A percentile compares a stretch with the other conserved stretches of the same genome.
phyloP scores from a whole-genome alignment of 257 asterid genomes.

The Nicotiana noctiflora region DNA sequence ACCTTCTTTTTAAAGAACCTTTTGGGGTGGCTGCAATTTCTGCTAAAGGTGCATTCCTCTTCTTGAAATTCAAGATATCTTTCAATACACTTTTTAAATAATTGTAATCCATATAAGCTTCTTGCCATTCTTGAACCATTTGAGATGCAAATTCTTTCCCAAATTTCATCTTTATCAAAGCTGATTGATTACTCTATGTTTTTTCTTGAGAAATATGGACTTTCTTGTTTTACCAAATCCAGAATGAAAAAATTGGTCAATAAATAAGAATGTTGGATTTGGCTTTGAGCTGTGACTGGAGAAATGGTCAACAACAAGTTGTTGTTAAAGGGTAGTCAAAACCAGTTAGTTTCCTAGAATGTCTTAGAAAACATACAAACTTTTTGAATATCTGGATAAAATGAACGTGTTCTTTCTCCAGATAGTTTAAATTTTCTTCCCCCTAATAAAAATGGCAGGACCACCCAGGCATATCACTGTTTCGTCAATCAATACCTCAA shows the following conservation, averaged over 20 bases:
- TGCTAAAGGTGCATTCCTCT: conserved; percentile 12
- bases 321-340: neutral
- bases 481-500: neutral
- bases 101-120: conserved; percentile 68
- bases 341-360: neutral
- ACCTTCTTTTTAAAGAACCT: conserved; percentile 38
- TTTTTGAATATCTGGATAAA: neutral
- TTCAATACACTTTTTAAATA: conserved; percentile 44
- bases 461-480: neutral
- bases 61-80: conserved; percentile 28
- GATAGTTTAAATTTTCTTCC: neutral
- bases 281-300: neutral
- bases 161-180: conserved; percentile 53
- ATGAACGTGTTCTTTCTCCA: neutral
- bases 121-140: conserved; percentile 84
- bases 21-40: conserved; percentile 17
- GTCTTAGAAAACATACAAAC: neutral
- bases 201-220: neutral
- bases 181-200: neutral
- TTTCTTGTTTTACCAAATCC: neutral
- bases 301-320: neutral
- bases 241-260: neutral
- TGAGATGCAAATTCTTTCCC: conserved; percentile 83
- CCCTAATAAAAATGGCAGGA: neutral
- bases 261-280: neutral